These are phyloP conservation scores for Exobasidium rhododendri DNA, from an alignment of 1,284 basidiomycete genomes.

Conservation along the genomic window DNA sequence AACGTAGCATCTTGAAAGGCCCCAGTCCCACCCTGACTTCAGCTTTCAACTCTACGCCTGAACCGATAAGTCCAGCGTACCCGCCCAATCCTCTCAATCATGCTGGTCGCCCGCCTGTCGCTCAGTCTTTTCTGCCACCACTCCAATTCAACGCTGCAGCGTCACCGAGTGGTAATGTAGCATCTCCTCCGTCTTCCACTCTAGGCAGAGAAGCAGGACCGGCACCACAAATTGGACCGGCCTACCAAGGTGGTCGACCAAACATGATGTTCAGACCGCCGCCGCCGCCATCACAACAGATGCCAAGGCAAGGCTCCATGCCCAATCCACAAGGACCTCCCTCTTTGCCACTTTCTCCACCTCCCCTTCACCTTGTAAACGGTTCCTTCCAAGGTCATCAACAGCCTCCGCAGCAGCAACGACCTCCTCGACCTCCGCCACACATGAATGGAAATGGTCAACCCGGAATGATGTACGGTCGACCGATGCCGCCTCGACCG, in stretches of 20 bases:
- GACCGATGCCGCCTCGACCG: neutral
- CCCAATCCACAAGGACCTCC: neutral
- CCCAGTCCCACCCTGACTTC: conserved; percentile 29
- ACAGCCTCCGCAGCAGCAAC: neutral
- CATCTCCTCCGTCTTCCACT: too few species aligned
- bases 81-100: neutral
- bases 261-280: neutral
- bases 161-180: too few species aligned
- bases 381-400: neutral
- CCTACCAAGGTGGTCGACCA: neutral
- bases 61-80: conserved; percentile 11
- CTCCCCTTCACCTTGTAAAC: neutral
- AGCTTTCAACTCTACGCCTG: conserved; percentile 9
- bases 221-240: neutral
- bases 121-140: too few species aligned
- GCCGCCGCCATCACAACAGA: neutral
- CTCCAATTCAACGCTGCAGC: too few species aligned
- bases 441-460: neutral
- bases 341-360: neutral
- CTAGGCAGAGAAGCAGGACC: too few species aligned
- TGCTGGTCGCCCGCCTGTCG: neutral
- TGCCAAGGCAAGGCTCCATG: neutral
- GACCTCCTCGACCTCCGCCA: neutral
- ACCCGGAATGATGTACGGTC: neutral
- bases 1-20: neutral